Percentiles rank a stretch among this genome's conserved stretches.
Conservation (phyloP, 257 asterid genomes). For the Lithospermum erythrorhizon region DNA sequence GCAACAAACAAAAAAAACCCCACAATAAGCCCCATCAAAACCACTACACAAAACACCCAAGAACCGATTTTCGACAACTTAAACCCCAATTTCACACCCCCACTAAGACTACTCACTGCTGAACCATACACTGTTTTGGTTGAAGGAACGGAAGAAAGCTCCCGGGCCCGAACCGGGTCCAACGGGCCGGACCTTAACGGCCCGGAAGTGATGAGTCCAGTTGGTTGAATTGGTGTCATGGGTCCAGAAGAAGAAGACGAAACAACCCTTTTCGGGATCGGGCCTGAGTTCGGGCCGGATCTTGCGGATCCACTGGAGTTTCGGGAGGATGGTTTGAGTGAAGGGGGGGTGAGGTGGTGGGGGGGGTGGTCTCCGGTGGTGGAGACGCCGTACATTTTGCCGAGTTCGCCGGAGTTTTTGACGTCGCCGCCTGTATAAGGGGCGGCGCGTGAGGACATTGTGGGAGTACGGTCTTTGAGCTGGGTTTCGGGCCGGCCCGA, state of each 20-base stretch:
- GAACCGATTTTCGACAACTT: constrained; percentile 74
- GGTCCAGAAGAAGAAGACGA: constrained; percentile 67
- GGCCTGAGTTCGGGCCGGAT: constrained; percentile 87
- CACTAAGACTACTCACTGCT: constrained; percentile 56
- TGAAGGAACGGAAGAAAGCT: constrained; percentile 19
- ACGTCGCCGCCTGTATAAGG: constrained; percentile 92
- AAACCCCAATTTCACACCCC: constrained; percentile 50
- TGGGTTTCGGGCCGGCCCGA: constrained; percentile 73
- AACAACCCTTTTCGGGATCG: constrained; percentile 37
- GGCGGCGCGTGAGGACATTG: constrained; percentile 60
- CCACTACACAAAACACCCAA: constrained; percentile 69
- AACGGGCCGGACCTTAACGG: constrained; percentile 62
- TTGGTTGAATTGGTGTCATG: constrained; percentile 60
- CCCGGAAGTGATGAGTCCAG: constrained; percentile 39
- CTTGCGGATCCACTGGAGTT: constrained; percentile 77
- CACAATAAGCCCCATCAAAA: constrained; percentile 74
- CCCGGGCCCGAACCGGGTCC: constrained; percentile 20
- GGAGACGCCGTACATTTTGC: constrained; percentile 65
- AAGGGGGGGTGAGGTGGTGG: constrained; percentile 18
- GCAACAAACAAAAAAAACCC: constrained; percentile 78
- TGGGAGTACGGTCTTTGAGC: constrained; percentile 56
- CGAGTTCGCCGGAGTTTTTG: constrained; percentile 83
- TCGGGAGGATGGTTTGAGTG: constrained; percentile 47
- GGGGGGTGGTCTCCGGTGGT: too few species aligned
- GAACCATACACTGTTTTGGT: constrained; percentile 56